These are phyloP conservation scores for Tricholoma flavovirens DNA, from an alignment of 768 basidiomycete genomes.

Conservation along the genomic window DNA sequence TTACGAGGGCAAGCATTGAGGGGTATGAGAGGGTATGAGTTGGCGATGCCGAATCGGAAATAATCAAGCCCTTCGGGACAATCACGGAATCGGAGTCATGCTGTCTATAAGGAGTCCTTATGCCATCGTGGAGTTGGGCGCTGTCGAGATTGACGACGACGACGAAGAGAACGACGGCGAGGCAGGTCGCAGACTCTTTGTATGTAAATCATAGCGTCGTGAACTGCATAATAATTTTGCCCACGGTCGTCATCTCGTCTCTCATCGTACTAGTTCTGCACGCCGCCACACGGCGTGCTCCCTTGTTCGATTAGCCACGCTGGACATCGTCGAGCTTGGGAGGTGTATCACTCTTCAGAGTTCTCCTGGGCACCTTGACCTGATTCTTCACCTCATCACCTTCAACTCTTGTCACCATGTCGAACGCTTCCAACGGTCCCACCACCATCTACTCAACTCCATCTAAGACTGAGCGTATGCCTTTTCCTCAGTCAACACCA, in stretches of 20 bases:
- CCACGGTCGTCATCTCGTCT: background rate
- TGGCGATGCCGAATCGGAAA: background rate
- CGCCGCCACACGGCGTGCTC: background rate
- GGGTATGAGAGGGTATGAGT: too few relatives aligned
- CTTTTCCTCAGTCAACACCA: constrained; percentile 29
- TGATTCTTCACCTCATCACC: background rate
- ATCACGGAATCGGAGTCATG: too few relatives aligned
- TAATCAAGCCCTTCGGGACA: background rate
- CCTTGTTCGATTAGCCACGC: background rate
- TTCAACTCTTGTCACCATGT: constrained; percentile 14
- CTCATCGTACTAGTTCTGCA: background rate
- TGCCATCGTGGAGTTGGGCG: too few relatives aligned
- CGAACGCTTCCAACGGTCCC: constrained; percentile 11
- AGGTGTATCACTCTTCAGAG: background rate
- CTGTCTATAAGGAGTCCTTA: too few relatives aligned
- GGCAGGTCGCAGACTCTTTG: too few relatives aligned
- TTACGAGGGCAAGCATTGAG: background rate
- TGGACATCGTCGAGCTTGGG: background rate
- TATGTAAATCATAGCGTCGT: too few relatives aligned
- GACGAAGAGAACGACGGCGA: background rate
- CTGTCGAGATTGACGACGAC: too few relatives aligned
- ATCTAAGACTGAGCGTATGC: constrained; percentile 28
- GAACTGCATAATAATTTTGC: too few relatives aligned
- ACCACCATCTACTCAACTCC: constrained; percentile 24
- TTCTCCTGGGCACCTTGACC: background rate